Base-by-base conservation (phyloP, 805 yeast genomes). In the Pichia rugopelliculosa region DNA sequence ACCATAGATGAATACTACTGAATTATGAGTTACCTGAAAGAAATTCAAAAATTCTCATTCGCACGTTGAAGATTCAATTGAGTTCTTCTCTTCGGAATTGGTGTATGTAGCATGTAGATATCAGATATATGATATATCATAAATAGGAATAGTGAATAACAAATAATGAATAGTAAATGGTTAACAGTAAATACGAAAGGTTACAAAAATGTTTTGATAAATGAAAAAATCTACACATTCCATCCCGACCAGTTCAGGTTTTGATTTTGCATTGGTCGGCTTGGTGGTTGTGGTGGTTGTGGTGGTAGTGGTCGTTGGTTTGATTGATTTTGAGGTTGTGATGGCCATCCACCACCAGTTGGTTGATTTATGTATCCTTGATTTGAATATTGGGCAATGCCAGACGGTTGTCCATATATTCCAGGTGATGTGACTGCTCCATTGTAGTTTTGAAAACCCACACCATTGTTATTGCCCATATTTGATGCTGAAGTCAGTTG, bases 251-350 rank as follows among this genome's bases (percentile, higher is more conserved):
- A 47, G 15, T 36, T 25, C 20, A 34, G 39, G 6, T 36, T 21
- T 23, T 23, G 49, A 8, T 11, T 18, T 17, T 45, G 53, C 11
- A 26, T 41, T n/a, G 39, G 51, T 13, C 38, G 41, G 40, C 33
- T 30, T 15, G 15, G 50, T 24, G 48, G 51, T 48, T 49, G 48
- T 46, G 46, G 57, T 51, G 46, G 59, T 46, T 45, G 53, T 21
- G 40, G 42, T 38, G 25, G 46, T 21, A 48, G 53, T 46, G 46
- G 49, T 39, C 47, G 57, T 53, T 47, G 59, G 46, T 46, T 53
- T 15, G 33, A 58, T 22, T 46, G 55, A 30, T 48, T 55, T 27
- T 48, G 55, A 24, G 39, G 44, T 15, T 26, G 43, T 37, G 48
- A 45, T 39, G 48, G 30, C 44, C 48, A 46, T 22, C 41, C 38